Conservation (phyloP, 441 rosid species). For the Populus trichocarpa region DNA sequence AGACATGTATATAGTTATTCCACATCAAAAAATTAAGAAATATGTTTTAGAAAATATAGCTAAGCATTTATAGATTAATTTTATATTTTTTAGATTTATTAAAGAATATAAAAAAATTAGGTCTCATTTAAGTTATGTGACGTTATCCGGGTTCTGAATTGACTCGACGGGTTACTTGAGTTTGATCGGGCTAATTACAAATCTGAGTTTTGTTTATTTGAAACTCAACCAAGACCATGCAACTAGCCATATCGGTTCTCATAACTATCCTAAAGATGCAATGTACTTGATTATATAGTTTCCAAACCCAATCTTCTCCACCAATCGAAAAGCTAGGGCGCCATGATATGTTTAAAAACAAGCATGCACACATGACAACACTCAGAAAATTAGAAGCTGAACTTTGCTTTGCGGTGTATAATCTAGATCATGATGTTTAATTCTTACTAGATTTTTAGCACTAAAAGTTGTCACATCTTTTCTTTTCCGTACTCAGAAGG, state of each 20-base stretch:
- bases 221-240: accelerated
- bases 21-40: no score
- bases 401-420: not conserved
- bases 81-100: no score
- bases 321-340: no score
- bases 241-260: no score
- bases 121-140: accelerated
- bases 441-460: not conserved
- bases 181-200: no score
- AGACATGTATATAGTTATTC: no score
- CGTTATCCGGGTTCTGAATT: accelerated
- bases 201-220: no score
- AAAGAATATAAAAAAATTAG: no score
- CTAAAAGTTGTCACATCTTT: not conserved
- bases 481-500: slow-evolving; percentile 36
- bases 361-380: not conserved
- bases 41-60: no score
- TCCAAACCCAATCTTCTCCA: not conserved
- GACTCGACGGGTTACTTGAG: accelerated
- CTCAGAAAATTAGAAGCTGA: not conserved
- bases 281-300: no score
- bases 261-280: not conserved
- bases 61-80: no score
- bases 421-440: not conserved
- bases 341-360: no score